Percentiles rank a stretch among this genome's conserved stretches.
phyloP scores from a whole-genome alignment of 805 yeast species.

The Ogataea zsoltii region DNA sequence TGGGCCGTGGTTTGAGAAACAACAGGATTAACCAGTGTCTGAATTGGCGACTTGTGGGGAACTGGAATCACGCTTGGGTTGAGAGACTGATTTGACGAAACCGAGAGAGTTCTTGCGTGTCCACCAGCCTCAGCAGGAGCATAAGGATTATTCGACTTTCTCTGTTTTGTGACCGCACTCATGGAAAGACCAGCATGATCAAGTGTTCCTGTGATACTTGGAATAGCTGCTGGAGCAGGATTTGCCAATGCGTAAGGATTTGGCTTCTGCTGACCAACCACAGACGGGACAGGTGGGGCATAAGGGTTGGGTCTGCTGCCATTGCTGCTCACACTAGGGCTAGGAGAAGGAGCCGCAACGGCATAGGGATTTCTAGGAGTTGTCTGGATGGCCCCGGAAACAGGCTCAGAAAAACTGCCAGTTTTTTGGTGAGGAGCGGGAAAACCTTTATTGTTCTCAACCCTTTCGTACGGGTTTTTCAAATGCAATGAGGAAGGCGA shows the following conservation, averaged over 20 bases:
- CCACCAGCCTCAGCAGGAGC: constrained; percentile 36
- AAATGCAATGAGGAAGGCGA: constrained; percentile 16
- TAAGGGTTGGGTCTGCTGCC: constrained; percentile 13
- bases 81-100: constrained; percentile 22
- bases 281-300: constrained; percentile 13
- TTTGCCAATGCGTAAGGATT: constrained; percentile 34
- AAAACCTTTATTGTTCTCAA: constrained; percentile 8
- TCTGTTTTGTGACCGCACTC: not conserved
- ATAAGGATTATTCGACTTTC: constrained; percentile 30
- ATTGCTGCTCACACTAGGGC: not conserved
- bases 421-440: constrained; percentile 4
- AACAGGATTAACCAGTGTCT: constrained; percentile 16
- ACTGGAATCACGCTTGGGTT: constrained; percentile 33
- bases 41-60: constrained; percentile 26
- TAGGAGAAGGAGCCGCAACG: constrained; percentile 6
- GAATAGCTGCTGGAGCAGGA: not conserved
- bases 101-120: constrained; percentile 29
- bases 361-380: constrained; percentile 5
- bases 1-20: not conserved
- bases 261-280: constrained; percentile 14
- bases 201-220: not conserved
- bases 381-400: not conserved
- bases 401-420: not conserved
- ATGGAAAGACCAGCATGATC: not conserved
- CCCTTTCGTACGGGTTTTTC: constrained; percentile 27